These are phyloP conservation scores for Scheffersomyces illinoinensis DNA, from an alignment of 1,139 yeast species.

Conservation along the genomic window DNA sequence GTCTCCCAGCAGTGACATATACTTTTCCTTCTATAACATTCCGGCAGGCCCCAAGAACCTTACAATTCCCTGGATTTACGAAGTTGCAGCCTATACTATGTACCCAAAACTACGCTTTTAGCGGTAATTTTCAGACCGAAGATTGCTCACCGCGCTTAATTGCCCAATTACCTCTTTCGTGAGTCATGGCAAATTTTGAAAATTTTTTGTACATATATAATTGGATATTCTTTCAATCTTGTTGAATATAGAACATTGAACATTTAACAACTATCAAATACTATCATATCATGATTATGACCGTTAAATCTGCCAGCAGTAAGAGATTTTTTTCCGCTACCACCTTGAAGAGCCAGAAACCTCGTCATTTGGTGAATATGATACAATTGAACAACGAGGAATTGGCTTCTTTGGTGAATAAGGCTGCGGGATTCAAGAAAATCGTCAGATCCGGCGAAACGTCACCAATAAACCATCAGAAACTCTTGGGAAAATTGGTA, in stretches of 20 bases:
- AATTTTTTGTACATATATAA: not conserved
- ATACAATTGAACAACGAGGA: conserved; percentile 73
- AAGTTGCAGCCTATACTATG: not conserved
- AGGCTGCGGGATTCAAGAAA: conserved; percentile 63
- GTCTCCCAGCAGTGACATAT: not conserved
- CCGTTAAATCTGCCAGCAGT: conserved; percentile 6
- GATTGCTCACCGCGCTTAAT: conserved; percentile 26
- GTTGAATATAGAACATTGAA: not conserved
- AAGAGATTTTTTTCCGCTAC: conserved; percentile 11
- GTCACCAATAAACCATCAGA: conserved; percentile 47
- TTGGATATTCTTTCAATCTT: not conserved
- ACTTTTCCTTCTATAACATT: not conserved
- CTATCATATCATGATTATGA: conserved; percentile 4
- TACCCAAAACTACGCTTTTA: not conserved
- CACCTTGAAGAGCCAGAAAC: conserved; percentile 14
- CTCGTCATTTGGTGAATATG: conserved; percentile 79
- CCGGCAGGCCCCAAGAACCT: not conserved
- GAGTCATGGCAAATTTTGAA: conserved; percentile 10
- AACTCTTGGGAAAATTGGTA: conserved; percentile 75
- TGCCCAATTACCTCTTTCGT: conserved; percentile 16
- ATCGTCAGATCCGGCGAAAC: conserved; percentile 54
- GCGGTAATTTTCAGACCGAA: conserved; percentile 7
- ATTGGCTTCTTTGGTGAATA: conserved; percentile 62
- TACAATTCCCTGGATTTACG: not conserved
- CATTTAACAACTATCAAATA: not conserved